These are phyloP conservation scores for Epichloe brachyelytri DNA, from an alignment of 2,329 filamentous ascomycete species.

Conservation along the genomic window DNA sequence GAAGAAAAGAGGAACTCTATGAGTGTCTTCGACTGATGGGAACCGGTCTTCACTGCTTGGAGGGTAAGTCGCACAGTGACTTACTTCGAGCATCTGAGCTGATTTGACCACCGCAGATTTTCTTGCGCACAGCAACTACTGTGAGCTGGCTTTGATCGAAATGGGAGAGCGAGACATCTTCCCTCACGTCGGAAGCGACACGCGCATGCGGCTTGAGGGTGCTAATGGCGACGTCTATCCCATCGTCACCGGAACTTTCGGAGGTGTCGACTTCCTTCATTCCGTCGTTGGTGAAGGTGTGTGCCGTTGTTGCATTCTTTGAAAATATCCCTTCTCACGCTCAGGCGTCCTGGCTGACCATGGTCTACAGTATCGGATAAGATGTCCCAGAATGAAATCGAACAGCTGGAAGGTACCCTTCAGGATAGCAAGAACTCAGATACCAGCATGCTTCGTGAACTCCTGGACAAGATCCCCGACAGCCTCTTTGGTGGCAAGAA, in stretches of 20 bases:
- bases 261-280: conserved; percentile 87
- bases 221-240: conserved; percentile 59
- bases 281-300: conserved; percentile 61
- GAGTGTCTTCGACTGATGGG: conserved; percentile 79
- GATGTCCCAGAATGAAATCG: conserved; percentile 78
- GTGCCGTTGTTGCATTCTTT: conserved; percentile 5
- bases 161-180: conserved; percentile 71
- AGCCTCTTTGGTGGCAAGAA: conserved; percentile 67
- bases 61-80: conserved; percentile 34
- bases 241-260: conserved; percentile 82
- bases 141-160: conserved; percentile 76
- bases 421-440: conserved; percentile 49
- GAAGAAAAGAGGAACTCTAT: conserved; percentile 59
- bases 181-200: conserved; percentile 69
- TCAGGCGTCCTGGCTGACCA: background rate
- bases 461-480: conserved; percentile 70
- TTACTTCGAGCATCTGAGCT: background rate
- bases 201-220: conserved; percentile 57
- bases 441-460: conserved; percentile 62
- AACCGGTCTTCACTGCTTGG: conserved; percentile 79
- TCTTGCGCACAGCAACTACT: conserved; percentile 88
- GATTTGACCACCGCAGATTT: conserved; percentile 44
- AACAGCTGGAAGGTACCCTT: conserved; percentile 77
- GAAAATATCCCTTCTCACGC: background rate
- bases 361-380: conserved; percentile 61